These are phyloP conservation scores for Ligustrum vulgare DNA, from an alignment of 257 asterid species.

Conservation along the genomic window DNA sequence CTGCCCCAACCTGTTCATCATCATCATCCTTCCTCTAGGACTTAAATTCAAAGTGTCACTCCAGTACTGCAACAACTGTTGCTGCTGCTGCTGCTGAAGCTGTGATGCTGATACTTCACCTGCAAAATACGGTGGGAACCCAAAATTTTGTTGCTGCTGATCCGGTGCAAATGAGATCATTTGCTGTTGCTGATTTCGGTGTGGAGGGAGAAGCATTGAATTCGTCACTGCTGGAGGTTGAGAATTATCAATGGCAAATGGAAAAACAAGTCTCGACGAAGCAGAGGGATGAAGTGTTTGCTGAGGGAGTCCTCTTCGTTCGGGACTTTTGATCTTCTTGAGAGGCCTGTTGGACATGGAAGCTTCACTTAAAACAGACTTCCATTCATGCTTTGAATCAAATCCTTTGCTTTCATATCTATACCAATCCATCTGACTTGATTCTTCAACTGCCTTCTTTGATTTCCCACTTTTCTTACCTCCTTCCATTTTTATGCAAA, in stretches of 20 bases:
- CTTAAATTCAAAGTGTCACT: slow-evolving; percentile 71
- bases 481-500: slow-evolving; percentile 39
- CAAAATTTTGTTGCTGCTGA: slow-evolving; percentile 26
- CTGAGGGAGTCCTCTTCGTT: slow-evolving; percentile 34
- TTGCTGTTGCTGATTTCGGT: slow-evolving; percentile 48
- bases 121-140: slow-evolving; percentile 69
- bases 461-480: slow-evolving; percentile 48
- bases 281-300: slow-evolving; percentile 12
- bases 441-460: slow-evolving; percentile 31
- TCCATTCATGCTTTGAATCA: slow-evolving; percentile 51
- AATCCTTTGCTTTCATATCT: slow-evolving; percentile 29
- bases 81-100: slow-evolving; percentile 47
- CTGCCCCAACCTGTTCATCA: slow-evolving; percentile 57
- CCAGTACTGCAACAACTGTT: slow-evolving; percentile 65
- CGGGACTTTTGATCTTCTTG: slow-evolving; percentile 66
- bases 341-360: slow-evolving; percentile 60
- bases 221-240: slow-evolving; percentile 31
- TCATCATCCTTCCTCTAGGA: slow-evolving; percentile 78
- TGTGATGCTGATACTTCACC: slow-evolving; percentile 37
- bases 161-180: slow-evolving; percentile 79
- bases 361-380: slow-evolving; percentile 54
- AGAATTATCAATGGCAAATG: slow-evolving; percentile 55
- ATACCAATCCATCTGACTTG: slow-evolving; percentile 34
- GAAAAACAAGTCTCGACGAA: slow-evolving; percentile 52
- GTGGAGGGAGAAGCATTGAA: slow-evolving; percentile 31